Evolutionary conservation across 345 rosid genomes (phyloP), one percentile per base, ranked within the genome.

Genomic region (Viola odorata): DNA sequence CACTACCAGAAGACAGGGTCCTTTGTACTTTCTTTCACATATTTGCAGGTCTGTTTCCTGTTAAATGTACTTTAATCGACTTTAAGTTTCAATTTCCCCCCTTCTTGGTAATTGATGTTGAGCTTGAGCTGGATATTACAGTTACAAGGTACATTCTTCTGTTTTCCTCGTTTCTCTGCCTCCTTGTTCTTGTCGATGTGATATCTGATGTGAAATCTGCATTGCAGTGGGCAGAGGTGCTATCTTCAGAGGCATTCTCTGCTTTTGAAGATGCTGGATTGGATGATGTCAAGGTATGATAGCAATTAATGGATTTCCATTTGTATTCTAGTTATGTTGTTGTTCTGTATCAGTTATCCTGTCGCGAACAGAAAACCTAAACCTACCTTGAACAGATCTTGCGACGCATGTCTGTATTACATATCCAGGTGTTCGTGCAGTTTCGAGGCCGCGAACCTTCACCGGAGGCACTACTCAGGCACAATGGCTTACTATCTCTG

Each of bases 211-310:
- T 8, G 32, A 58, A 49, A 15, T 57, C 32, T n/a, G 60, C 40
- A 63, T 62, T 83, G 87, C 87, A 91, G 98, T 88, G 98, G 98
- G 95, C 98, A 7, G 96, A 88, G 77, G 96, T 91, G 48, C 69
- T 88, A 62, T 91, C 98, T 53, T 96, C 98, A 23, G 96, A 91
- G 83, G 98, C 98, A 65, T 88, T 91, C 81, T 91, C 98, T n/a
- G 95, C 98, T 53, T 88, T 88, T 70, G 98, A 91, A 82, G 98
- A 91, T 49, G 90, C 85, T 72, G 96, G 96, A 66, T 72, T 89
- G 61, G 79, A 87, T 52, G 77, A 88, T 73, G 66, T 57, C 53
- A 77, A 86, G 96, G 98, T 92, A 82, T 47, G 69, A 45, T 47
- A 15, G 39, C 42, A n/a, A 45, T 41, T 54, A 70, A 10, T 11